Evolutionary conservation across 768 basidiomycete genomes (phyloP).

Genomic region (Lentinula aciculospora): DNA sequence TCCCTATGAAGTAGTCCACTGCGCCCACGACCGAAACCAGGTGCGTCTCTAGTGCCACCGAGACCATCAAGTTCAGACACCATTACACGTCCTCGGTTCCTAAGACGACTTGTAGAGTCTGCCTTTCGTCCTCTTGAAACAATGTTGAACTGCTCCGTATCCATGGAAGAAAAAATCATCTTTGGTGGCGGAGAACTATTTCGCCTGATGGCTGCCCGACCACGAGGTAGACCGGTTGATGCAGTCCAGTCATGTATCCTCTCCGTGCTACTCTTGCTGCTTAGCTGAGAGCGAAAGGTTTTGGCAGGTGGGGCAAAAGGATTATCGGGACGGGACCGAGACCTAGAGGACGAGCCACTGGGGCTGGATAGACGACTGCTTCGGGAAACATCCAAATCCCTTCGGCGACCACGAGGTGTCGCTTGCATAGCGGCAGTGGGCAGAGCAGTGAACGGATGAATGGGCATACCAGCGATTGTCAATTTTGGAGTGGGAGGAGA

Average conservation of each 20-base stretch:
- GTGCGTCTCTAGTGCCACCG: conserved; percentile 38
- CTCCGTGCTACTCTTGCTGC: conserved; percentile 26
- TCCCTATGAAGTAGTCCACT: conserved; percentile 53
- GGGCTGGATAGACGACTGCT: conserved; percentile 25
- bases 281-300: conserved; percentile 10
- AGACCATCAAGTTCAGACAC: conserved; percentile 47
- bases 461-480: conserved; percentile 24
- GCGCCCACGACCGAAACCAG: conserved; percentile 59
- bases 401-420: conserved; percentile 51
- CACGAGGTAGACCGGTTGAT: conserved; percentile 33
- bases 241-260: conserved; percentile 44
- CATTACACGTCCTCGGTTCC: conserved; percentile 48
- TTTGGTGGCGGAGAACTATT: conserved; percentile 53
- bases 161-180: conserved; percentile 29
- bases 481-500: conserved; percentile 63
- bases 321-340: conserved; percentile 31
- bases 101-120: not conserved
- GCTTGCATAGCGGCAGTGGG: conserved; percentile 25
- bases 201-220: conserved; percentile 34
- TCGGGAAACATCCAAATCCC: conserved; percentile 24
- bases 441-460: conserved; percentile 16
- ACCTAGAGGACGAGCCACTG: conserved; percentile 34
- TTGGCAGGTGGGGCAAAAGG: conserved; percentile 1
- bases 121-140: conserved; percentile 1
- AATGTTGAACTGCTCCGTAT: conserved; percentile 7